Percentiles rank a stretch among this genome's conserved stretches.
Evolutionary conservation across 2,329 filamentous ascomycete species (phyloP).

Genomic region (Fusarium sp.): DNA sequence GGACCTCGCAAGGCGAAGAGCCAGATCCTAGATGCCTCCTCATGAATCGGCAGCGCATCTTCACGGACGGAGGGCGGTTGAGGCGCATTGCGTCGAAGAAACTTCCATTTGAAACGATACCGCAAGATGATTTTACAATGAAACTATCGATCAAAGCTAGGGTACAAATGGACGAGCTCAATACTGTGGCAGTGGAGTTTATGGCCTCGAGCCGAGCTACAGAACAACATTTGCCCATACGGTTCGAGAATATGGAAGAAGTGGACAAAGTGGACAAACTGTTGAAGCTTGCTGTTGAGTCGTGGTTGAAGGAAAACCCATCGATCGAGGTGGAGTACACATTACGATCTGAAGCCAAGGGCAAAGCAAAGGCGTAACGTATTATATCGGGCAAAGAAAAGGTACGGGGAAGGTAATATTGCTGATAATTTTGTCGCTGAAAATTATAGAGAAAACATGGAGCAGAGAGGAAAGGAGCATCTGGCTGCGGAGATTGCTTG

Average conservation of each 20-base stretch:
- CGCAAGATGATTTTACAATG: constrained; percentile 36
- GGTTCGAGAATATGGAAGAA: constrained; percentile 46
- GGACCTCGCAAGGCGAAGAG: constrained; percentile 6
- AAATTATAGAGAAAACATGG: constrained; percentile 1
- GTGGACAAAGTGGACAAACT: constrained; percentile 40
- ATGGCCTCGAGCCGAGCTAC: constrained; percentile 18
- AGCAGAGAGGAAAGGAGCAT: not conserved
- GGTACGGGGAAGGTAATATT: constrained; percentile 16
- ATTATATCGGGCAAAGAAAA: not conserved
- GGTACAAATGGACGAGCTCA: constrained; percentile 23
- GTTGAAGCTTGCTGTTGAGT: constrained; percentile 38
- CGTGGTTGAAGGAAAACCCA: constrained; percentile 40
- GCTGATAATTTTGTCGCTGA: constrained; percentile 5
- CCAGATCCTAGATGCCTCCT: constrained; percentile 41
- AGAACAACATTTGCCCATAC: constrained; percentile 26
- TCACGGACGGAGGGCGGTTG: constrained; percentile 28
- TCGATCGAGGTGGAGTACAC: constrained; percentile 46
- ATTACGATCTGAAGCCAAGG: constrained; percentile 46
- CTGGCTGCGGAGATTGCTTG: constrained; percentile 30
- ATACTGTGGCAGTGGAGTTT: constrained; percentile 20
- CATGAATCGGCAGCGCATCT: constrained; percentile 39
- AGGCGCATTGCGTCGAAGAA: constrained; percentile 43
- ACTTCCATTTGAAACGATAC: constrained; percentile 49
- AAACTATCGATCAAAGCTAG: constrained; percentile 21
- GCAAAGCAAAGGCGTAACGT: constrained; percentile 42